Base-by-base conservation (phyloP, 1,284 basidiomycete species). In the Kalmanozyma brasiliensis region DNA sequence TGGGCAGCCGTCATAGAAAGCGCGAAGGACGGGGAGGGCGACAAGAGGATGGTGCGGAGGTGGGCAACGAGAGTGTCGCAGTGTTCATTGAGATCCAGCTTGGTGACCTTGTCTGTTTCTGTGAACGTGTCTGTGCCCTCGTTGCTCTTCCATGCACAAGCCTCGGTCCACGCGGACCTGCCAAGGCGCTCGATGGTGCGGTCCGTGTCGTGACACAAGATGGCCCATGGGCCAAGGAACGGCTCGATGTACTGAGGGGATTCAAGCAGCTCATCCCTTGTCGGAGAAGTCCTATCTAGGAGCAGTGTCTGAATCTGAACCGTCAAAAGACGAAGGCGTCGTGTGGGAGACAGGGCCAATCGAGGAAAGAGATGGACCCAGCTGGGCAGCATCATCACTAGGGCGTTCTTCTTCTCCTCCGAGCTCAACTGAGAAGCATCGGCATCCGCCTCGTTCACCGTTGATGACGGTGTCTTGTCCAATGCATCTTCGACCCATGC, bases 291-390 rank as follows among this genome's bases (percentile, higher is more conserved):
- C n/a, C 52, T 49, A 11, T 59, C 59, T 8, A 94, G 85, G 6
- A 97, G 83, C 6, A 88, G 85, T 0, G 86, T 77, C 70, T 96
- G 93, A 0, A 94, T 83, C 8, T 87, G 85, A 6, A 89, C 87
- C 2, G 93, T 86, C 0, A 90, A 84, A 8, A 87, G 80, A 14
- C 92, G 88, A 19, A 94, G 86, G 35, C 92, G 87, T 33, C 93
- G 88, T 13, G 89, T 91, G 0, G 92, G 88, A 61, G 94, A 91
- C 17, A 92, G 85, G 40, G 94, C 88, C 10, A 97, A 85, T 0
- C 89, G 86, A 0, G 94, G 89, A 34, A 92, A 84, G 82, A 96
- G 92, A 83, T 96, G 92, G 34, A 94, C 92, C 94, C 94, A 96
- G 59, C 94, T 92, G 7, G 92, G 93, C 38, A 93, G 73, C 83